Conservation (phyloP, 2,329 filamentous ascomycete genomes). For the Cercospora canescens region DNA sequence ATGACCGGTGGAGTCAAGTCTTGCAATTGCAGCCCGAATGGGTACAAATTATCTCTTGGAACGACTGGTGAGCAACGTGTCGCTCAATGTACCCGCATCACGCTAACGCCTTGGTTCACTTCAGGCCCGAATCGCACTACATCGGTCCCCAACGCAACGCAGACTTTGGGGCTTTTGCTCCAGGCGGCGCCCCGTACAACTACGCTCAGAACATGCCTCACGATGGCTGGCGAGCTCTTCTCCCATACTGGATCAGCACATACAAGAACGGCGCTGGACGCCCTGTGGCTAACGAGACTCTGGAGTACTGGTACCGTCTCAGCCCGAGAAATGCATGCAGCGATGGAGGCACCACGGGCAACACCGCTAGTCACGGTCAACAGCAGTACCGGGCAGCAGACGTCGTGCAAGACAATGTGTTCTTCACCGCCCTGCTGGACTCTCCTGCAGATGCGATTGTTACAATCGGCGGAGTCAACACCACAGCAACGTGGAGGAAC, state of each 20-base stretch:
- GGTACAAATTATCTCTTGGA: constrained; percentile 60
- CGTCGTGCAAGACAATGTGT: constrained; percentile 48
- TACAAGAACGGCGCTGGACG: constrained; percentile 49
- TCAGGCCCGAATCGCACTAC: constrained; percentile 53
- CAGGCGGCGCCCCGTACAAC: constrained; percentile 44
- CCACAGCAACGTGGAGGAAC: constrained; percentile 26
- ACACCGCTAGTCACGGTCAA: constrained; percentile 34
- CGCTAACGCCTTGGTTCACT: neutral
- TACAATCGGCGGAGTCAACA: constrained; percentile 39
- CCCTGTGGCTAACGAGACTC: constrained; percentile 32
- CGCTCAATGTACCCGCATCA: too few species aligned
- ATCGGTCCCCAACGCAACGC: constrained; percentile 38
- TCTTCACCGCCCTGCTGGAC: constrained; percentile 40
- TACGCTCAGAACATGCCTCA: constrained; percentile 54
- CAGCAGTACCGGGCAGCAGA: constrained; percentile 25
- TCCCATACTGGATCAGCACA: constrained; percentile 53
- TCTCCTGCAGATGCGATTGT: constrained; percentile 37
- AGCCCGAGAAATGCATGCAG: constrained; percentile 38
- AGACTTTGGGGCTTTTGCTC: constrained; percentile 11
- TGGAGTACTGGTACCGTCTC: constrained; percentile 48
- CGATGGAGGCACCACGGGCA: constrained; percentile 41
- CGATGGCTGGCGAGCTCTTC: constrained; percentile 50
- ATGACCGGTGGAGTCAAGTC: constrained; percentile 58
- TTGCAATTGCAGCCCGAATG: constrained; percentile 53
- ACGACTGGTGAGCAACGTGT: constrained; percentile 51